Base-by-base conservation (phyloP, 352 stramenopile genomes). In the Globisporangium acanthophoron region DNA sequence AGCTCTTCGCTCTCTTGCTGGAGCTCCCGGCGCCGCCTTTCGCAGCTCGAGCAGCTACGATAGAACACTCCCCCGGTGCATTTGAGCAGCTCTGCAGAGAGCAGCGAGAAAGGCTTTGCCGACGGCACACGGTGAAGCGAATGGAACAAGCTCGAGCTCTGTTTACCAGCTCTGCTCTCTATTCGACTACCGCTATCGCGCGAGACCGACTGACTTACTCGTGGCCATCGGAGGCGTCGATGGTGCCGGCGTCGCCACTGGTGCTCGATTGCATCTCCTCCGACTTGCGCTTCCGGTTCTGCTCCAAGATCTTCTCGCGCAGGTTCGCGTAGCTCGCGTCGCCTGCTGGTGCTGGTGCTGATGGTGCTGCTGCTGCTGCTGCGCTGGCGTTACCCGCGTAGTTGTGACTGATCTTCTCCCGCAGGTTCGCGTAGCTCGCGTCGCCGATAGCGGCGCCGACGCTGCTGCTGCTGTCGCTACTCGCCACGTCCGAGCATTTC, bases 311-410 rank as follows among this genome's bases (percentile, higher is more conserved):
- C 54, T 87, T 87, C 52, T 88, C 80, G 43, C 80, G 73, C 61
- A 90, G 46, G 58, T 88, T 90, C 29, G 80, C 80, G 55, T 85
- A 88, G 64, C 80, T 88, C 54, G 68, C 69, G 57, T 82, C 72
- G 35, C 69, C 66, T 24, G 44, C 44, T 27, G 44, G 0, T 48
- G 18, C 62, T 24, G 31, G 5, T 37, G 54, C 13, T 11, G 41
- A 24, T 7, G 41, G 12, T 11, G 18, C 29, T 15, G 3, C 16
- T 16, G 35, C 18, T 53, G 50, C 31, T 43, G 31, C 20, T 13
- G 24, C 46, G 46, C 7, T 37, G 33, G n/a, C 8, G 29, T 15
- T 27, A 15, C 35, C 68, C 64, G 41, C n/a, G 58, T 51, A 58
- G 40, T 54, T 70, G 37, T 46, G n/a, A 41, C n/a, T 58, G 52